Evolutionary conservation across 495 filamentous ascomycete species (phyloP).

Genomic region (Penicillium cataractarum): DNA sequence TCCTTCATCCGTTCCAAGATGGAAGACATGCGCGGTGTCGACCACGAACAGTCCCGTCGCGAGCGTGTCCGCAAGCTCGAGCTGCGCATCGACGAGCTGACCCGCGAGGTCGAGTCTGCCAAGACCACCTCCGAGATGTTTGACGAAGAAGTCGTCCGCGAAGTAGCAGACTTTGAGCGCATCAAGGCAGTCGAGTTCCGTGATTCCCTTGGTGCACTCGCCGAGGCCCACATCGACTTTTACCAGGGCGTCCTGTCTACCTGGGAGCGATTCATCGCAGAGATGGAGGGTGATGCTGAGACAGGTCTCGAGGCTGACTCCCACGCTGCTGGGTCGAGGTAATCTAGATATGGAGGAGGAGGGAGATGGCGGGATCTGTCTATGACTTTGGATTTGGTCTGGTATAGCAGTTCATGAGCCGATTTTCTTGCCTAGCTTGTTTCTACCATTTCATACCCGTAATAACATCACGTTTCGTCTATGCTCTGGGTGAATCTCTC

Average conservation of each 20-base stretch:
- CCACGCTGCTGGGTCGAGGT: conserved; percentile 17
- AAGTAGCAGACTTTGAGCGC: conserved; percentile 91
- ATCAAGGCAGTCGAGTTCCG: conserved; percentile 95
- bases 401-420: conserved; percentile 24
- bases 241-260: conserved; percentile 77
- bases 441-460: conserved; percentile 29
- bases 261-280: conserved; percentile 87
- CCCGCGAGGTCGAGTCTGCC: conserved; percentile 82
- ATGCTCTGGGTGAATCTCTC: not conserved
- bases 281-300: conserved; percentile 74
- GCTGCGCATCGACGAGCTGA: conserved; percentile 86
- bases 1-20: conserved; percentile 95
- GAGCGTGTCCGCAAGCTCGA: conserved; percentile 89
- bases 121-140: conserved; percentile 83
- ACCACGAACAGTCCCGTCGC: conserved; percentile 87
- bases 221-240: conserved; percentile 85
- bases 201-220: conserved; percentile 78
- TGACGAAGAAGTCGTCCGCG: conserved; percentile 90
- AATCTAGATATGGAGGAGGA: not conserved
- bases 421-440: conserved; percentile 24
- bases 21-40: conserved; percentile 94
- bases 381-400: conserved; percentile 12
- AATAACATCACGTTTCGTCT: conserved; percentile 23
- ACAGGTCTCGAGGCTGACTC: conserved; percentile 20
- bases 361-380: not conserved